These are phyloP conservation scores for Nakataea oryzae DNA, from an alignment of 2,329 filamentous ascomycete genomes.

Conservation along the genomic window DNA sequence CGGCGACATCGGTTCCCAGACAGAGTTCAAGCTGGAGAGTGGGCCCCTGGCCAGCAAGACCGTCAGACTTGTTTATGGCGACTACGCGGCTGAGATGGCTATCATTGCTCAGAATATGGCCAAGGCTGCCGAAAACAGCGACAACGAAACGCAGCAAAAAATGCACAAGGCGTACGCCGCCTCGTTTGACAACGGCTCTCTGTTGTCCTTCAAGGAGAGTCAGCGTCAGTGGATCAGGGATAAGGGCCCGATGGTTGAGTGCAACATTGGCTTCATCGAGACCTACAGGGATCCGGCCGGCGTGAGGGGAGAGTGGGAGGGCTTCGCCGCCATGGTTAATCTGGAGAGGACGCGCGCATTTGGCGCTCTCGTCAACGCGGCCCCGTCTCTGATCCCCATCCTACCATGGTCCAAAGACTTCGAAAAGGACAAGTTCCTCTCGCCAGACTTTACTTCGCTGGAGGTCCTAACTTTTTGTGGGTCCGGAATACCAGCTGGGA, in stretches of 20 bases:
- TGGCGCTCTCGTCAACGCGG: conserved; percentile 70
- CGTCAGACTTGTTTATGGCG: conserved; percentile 63
- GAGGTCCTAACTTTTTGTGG: conserved; percentile 79
- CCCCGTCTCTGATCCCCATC: conserved; percentile 75
- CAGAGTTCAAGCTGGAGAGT: conserved; percentile 47
- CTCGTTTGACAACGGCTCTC: conserved; percentile 64
- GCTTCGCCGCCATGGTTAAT: conserved; percentile 77
- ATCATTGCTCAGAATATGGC: conserved; percentile 56
- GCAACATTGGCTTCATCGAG: conserved; percentile 76
- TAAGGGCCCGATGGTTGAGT: conserved; percentile 70
- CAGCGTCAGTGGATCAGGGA: conserved; percentile 77
- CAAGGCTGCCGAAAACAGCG: conserved; percentile 57
- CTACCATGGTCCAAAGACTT: conserved; percentile 83
- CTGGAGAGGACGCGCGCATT: conserved; percentile 84
- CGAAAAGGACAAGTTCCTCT: conserved; percentile 92
- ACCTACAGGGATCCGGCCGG: conserved; percentile 78
- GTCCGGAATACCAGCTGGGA: conserved; percentile 57
- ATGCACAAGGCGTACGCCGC: conserved; percentile 67
- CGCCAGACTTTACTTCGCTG: conserved; percentile 89
- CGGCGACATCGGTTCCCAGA: conserved; percentile 58
- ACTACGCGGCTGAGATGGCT: conserved; percentile 62
- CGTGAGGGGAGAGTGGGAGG: conserved; percentile 75
- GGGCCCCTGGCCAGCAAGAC: conserved; percentile 55
- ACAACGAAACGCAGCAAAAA: conserved; percentile 62
- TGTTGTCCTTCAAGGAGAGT: conserved; percentile 69